A percentile compares a stretch with the other conserved stretches of the same genome.
phyloP scores from a whole-genome alignment of 2,329 filamentous ascomycete genomes.

The Dendrostoma leiphaemia region DNA sequence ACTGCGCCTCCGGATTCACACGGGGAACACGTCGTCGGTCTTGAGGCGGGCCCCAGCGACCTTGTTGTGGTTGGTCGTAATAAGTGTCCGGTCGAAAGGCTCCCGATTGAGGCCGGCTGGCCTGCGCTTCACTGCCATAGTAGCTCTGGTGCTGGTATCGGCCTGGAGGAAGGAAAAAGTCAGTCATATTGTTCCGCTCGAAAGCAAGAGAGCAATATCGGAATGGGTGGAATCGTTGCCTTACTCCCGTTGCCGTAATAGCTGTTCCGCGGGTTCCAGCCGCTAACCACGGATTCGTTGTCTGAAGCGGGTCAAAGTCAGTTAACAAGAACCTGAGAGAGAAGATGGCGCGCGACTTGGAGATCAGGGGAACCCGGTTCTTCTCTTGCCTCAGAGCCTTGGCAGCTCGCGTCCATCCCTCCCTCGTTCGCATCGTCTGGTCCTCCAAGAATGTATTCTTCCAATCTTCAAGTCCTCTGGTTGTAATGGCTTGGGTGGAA shows the following conservation, averaged over 20 bases:
- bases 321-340: neutral
- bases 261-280: slow-evolving; percentile 59
- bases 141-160: slow-evolving; percentile 53
- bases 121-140: slow-evolving; percentile 37
- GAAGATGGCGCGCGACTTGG: no score
- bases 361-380: no score
- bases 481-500: neutral
- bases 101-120: slow-evolving; percentile 15
- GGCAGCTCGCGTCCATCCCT: no score
- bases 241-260: slow-evolving; percentile 43
- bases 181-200: slow-evolving; percentile 1
- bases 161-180: slow-evolving; percentile 32
- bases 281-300: slow-evolving; percentile 41
- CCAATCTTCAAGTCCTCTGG: neutral
- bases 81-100: slow-evolving; percentile 11
- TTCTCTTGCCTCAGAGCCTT: no score
- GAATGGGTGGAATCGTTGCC: slow-evolving; percentile 2
- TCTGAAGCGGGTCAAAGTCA: slow-evolving; percentile 34
- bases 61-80: slow-evolving; percentile 33
- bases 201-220: neutral
- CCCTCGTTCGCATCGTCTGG: no score
- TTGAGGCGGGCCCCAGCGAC: slow-evolving; percentile 13
- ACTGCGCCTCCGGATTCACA: slow-evolving; percentile 47
- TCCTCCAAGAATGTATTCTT: no score
- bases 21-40: slow-evolving; percentile 36